Evolutionary conservation across 805 yeast species (phyloP).

Genomic region (Saturnispora halmiae): DNA sequence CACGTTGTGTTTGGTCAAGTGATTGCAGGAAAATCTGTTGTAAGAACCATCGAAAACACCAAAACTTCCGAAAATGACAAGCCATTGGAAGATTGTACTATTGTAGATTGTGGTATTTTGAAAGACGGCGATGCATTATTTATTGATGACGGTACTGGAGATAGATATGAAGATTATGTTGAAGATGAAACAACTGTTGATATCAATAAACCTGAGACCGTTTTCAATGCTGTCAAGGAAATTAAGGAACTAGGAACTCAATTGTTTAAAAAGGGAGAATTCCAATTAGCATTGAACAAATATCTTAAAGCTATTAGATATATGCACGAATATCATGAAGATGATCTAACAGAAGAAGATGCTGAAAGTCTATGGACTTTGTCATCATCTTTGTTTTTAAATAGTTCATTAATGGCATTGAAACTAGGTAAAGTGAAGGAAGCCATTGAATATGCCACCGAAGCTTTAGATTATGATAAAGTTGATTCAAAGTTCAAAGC

Average conservation of each 20-base stretch:
- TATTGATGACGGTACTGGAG: conserved; percentile 76
- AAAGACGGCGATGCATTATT: conserved; percentile 45
- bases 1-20: conserved; percentile 96
- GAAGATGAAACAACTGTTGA: conserved; percentile 67
- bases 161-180: conserved; percentile 63
- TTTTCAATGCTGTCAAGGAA: conserved; percentile 51
- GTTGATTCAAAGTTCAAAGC: conserved; percentile 62
- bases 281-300: conserved; percentile 50
- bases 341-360: conserved; percentile 49
- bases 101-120: conserved; percentile 72
- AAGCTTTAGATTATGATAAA: conserved; percentile 53
- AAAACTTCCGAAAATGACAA: conserved; percentile 59
- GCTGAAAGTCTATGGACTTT: conserved; percentile 40
- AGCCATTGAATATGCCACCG: conserved; percentile 51
- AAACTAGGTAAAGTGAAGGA: conserved; percentile 49
- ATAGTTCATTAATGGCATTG: conserved; percentile 65
- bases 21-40: conserved; percentile 69
- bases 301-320: conserved; percentile 66
- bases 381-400: conserved; percentile 57
- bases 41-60: conserved; percentile 65
- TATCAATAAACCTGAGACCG: conserved; percentile 50
- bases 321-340: conserved; percentile 66
- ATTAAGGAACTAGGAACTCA: conserved; percentile 75
- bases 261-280: conserved; percentile 57
- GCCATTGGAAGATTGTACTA: conserved; percentile 62